Evolutionary conservation across 768 basidiomycete genomes (phyloP).

Genomic region (Nidula microcarpa): DNA sequence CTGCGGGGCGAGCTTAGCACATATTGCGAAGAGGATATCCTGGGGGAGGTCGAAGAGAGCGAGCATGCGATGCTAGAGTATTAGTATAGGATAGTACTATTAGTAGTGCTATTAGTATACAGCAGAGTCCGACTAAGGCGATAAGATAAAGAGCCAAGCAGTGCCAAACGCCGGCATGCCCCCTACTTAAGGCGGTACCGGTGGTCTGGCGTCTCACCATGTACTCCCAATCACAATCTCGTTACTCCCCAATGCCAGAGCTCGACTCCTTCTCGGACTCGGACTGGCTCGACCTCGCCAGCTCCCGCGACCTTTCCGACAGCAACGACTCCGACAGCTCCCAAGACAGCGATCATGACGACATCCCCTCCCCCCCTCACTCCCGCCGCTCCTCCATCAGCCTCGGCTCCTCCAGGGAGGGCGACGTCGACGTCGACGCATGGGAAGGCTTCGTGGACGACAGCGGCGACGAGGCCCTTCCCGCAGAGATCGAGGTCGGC

Average conservation of each 20-base stretch:
- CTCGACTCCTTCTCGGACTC: conserved; percentile 70
- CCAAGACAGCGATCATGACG: conserved; percentile 61
- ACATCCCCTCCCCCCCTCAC: conserved; percentile 44
- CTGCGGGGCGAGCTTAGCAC: conserved; percentile 23
- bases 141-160: conserved; percentile 7
- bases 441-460: conserved; percentile 80
- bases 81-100: too few relatives aligned
- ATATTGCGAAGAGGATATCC: conserved; percentile 40
- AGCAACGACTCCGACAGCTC: conserved; percentile 68
- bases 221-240: conserved; percentile 25
- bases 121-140: conserved; percentile 4
- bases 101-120: too few relatives aligned
- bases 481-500: conserved; percentile 16
- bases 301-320: conserved; percentile 62
- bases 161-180: conserved; percentile 9
- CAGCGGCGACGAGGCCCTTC: conserved; percentile 43
- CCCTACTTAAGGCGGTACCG: not conserved
- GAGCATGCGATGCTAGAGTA: not conserved
- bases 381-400: conserved; percentile 73
- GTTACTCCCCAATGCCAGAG: conserved; percentile 52
- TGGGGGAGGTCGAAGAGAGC: conserved; percentile 32
- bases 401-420: conserved; percentile 62
- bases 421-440: conserved; percentile 68
- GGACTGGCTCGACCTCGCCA: conserved; percentile 80
- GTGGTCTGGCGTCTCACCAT: conserved; percentile 15